Percentiles rank a stretch among this genome's conserved stretches.
Conservation (phyloP, 2,329 filamentous ascomycete genomes). For the Aspergillus transmontanensis region DNA sequence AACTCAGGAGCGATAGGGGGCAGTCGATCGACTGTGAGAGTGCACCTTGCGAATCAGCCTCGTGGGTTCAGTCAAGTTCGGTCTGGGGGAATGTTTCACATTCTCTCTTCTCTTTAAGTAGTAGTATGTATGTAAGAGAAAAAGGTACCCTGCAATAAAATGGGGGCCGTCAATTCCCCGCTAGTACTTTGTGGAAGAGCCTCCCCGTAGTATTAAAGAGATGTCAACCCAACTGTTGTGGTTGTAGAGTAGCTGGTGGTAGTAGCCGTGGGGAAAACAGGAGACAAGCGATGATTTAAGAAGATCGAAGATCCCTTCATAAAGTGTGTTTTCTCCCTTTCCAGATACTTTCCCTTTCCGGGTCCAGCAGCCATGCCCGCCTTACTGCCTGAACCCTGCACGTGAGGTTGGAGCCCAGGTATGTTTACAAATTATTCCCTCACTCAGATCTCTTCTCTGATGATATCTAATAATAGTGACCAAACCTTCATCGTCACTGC, state of each 20-base stretch:
- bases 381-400: background rate
- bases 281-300: background rate
- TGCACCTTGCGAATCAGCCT: conserved; percentile 29
- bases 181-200: background rate
- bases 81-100: conserved; percentile 13
- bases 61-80: conserved; percentile 10
- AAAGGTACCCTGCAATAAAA: background rate
- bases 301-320: background rate
- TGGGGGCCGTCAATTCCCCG: background rate
- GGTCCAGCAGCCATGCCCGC: background rate
- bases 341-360: background rate
- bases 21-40: background rate
- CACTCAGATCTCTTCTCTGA: background rate
- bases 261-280: no score
- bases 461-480: background rate
- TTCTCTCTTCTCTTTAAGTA: conserved; percentile 7
- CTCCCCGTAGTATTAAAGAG: background rate
- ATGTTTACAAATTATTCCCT: background rate
- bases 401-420: background rate
- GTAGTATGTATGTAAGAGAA: background rate
- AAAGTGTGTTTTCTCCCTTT: background rate
- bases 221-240: background rate
- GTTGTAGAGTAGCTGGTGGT: no score
- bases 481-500: background rate
- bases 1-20: background rate